Conservation (phyloP, 179 eudicot genomes). For the Camellia oleifera region DNA sequence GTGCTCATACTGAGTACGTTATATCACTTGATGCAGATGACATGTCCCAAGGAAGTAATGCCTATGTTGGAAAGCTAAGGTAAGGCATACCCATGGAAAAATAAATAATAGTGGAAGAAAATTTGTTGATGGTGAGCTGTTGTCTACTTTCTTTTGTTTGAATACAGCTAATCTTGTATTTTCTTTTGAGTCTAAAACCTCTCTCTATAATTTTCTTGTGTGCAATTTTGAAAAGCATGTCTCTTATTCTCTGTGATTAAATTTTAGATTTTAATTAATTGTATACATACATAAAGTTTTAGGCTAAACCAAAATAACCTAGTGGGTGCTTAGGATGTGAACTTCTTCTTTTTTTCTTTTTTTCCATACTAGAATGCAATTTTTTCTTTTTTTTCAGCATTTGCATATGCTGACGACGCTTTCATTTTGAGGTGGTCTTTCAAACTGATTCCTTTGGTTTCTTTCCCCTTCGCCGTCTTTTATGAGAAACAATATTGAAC, state of each 20-base stretch:
- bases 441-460: too few relatives aligned
- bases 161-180: background rate
- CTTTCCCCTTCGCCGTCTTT: too few relatives aligned
- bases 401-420: too few relatives aligned
- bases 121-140: background rate
- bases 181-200: too few relatives aligned
- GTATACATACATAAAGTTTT: too few relatives aligned
- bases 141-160: conserved; percentile 6
- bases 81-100: conserved; percentile 21
- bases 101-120: too few relatives aligned
- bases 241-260: background rate
- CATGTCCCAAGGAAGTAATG: conserved; percentile 84
- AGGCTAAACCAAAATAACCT: background rate
- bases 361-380: too few relatives aligned
- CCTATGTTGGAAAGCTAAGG: conserved; percentile 95
- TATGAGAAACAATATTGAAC: too few relatives aligned
- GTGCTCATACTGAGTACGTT: conserved; percentile 80
- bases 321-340: background rate
- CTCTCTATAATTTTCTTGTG: background rate
- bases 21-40: conserved; percentile 85
- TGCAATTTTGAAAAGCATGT: background rate
- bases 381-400: too few relatives aligned
- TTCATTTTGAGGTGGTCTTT: too few relatives aligned
- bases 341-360: background rate
- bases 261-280: background rate